These are phyloP conservation scores for Dichomitus squalens DNA, from an alignment of 1,284 basidiomycete genomes.

Conservation along the genomic window DNA sequence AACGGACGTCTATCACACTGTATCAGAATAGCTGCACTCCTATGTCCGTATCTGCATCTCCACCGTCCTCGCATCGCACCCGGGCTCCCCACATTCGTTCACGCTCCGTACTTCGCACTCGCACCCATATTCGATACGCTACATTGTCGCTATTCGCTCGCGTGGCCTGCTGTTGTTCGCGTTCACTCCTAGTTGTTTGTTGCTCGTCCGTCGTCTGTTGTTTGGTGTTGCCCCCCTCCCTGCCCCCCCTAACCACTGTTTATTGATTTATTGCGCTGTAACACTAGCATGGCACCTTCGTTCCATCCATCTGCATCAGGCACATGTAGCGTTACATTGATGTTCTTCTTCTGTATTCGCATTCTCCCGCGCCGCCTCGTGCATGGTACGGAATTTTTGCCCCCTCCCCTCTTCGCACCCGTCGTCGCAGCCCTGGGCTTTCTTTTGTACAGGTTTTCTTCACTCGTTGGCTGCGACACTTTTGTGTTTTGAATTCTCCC, in stretches of 20 bases:
- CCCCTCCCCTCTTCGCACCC: neutral
- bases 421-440: neutral
- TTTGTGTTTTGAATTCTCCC: neutral
- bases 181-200: no score
- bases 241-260: neutral
- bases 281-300: neutral
- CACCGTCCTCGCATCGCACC: neutral
- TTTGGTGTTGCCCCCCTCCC: neutral
- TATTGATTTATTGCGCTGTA: neutral
- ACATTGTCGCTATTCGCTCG: neutral
- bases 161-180: neutral
- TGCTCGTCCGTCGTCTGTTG: no score
- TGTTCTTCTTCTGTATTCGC: neutral
- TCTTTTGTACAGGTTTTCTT: neutral
- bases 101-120: neutral
- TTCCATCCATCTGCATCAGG: neutral
- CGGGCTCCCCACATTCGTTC: neutral
- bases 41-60: neutral
- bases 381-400: neutral
- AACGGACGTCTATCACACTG: neutral
- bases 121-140: neutral
- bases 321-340: conserved; percentile 1
- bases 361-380: neutral
- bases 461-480: neutral
- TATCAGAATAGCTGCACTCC: conserved; percentile 4